A percentile compares a stretch with the other conserved stretches of the same genome.
Evolutionary conservation across 371 early-diverging fungal genomes (phyloP).

Genomic region (Actinomortierella wolfii): DNA sequence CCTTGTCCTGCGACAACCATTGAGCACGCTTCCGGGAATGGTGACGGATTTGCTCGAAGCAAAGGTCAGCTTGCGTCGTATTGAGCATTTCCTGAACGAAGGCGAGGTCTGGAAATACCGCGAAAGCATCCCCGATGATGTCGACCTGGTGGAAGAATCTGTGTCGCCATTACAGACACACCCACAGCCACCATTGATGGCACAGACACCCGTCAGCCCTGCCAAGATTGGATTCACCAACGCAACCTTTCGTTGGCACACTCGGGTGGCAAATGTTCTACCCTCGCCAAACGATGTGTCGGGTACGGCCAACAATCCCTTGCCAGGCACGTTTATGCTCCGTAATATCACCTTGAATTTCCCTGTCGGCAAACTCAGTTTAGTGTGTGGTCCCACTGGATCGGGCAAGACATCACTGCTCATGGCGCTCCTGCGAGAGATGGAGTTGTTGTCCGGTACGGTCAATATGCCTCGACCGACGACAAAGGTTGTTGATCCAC

Average conservation of each 20-base stretch:
- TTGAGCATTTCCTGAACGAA: slow-evolving; percentile 56
- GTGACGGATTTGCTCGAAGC: slow-evolving; percentile 54
- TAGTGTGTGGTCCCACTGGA: slow-evolving; percentile 58
- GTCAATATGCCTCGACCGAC: slow-evolving; percentile 49
- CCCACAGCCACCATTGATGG: slow-evolving; percentile 5
- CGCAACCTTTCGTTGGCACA: slow-evolving; percentile 56
- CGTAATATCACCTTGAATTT: slow-evolving; percentile 25
- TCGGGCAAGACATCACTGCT: slow-evolving; percentile 71
- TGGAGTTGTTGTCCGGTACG: slow-evolving; percentile 54
- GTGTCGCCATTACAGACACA: too few species aligned
- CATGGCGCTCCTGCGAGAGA: slow-evolving; percentile 70
- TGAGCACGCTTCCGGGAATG: slow-evolving; percentile 58
- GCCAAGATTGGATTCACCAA: slow-evolving; percentile 51
- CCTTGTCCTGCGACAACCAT: slow-evolving; percentile 54
- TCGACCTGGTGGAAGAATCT: too few species aligned
- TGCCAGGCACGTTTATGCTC: slow-evolving; percentile 25
- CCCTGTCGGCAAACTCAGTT: slow-evolving; percentile 35
- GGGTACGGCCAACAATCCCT: slow-evolving; percentile 1
- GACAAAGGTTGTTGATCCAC: slow-evolving; percentile 19
- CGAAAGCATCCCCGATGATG: not conserved
- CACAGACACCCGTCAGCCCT: slow-evolving; percentile 8
- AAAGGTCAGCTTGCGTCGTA: slow-evolving; percentile 55
- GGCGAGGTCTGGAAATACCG: slow-evolving; percentile 45
- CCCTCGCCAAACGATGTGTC: not conserved
- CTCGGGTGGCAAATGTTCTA: not conserved